Base-by-base conservation (phyloP, 2,329 filamentous ascomycete species). In the Bimuria novae-zelandiae region DNA sequence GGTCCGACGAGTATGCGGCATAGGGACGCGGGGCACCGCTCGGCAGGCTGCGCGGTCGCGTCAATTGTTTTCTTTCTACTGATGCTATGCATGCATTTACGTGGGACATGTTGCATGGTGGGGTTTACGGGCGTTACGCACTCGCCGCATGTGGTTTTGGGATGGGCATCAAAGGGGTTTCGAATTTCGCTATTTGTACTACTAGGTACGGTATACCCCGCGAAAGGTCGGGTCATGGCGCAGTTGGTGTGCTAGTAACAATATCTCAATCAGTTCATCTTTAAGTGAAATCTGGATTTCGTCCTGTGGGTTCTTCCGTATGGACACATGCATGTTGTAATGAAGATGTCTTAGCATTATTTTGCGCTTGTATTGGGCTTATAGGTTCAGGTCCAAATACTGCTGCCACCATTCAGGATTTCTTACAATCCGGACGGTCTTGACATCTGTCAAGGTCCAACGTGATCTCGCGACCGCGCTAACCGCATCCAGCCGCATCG, bases 401-500 rank as follows among this genome's bases (percentile, higher is more conserved):
- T n/a, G n/a, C n/a, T n/a, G n/a, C n/a, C n/a, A n/a, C n/a, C n/a
- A n/a, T n/a, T n/a, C n/a, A n/a, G n/a, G n/a, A n/a, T n/a, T n/a
- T n/a, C n/a, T n/a, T n/a, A n/a, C n/a, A n/a, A n/a, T n/a, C n/a
- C n/a, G n/a, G n/a, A n/a, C n/a, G n/a, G n/a, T n/a, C n/a, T n/a
- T n/a, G n/a, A n/a, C n/a, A n/a, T n/a, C n/a, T n/a, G n/a, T n/a
- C n/a, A n/a, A n/a, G n/a, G n/a, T n/a, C 33, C 42, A 63, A 65
- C 63, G 62, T 68, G 66, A 67, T 49, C 52, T 42, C 61, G 63
- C 54, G 64, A 61, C 19, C 21, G 53, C 67, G 61, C 64, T 67
- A 68, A 52, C 42, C 60, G 39, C 23, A 19, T 50, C 59, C 41
- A 40, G 45, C 44, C 27, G 37, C 53, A 58, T 59, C 64, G 65